Base-by-base conservation (phyloP, 2,329 filamentous ascomycete genomes). In the Ophiostoma sp. region DNA sequence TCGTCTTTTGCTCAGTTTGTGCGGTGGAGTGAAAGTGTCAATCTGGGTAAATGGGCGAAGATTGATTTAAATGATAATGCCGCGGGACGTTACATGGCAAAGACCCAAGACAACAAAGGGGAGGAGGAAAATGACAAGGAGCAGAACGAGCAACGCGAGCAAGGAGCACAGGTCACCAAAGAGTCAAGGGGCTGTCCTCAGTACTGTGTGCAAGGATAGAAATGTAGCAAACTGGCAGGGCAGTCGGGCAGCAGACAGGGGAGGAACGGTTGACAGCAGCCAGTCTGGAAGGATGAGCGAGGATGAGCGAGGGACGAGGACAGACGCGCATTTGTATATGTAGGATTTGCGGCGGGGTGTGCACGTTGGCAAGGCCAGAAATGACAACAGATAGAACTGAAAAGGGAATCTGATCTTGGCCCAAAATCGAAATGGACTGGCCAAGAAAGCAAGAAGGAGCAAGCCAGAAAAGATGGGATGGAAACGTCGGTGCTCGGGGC, bases 41-140 rank as follows among this genome's bases (percentile, higher is more conserved):
- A 74, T 74, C 73, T 79, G 79, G 78, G 76, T 80, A 79, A 78
- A 80, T 79, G 76, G 76, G 72, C 33, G 15, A 36, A 12, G 48
- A 69, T 52, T 57, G 69, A 69, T 75, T 71, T 74, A 72, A 69
- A 74, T 69, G 68, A 72, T 69, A 72, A 75, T 75, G 74, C 69
- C 71, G 71, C 73, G 61, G 50, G 68, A 70, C 5, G 61, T 33
- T 64, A 69, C 22, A 66, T 57, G 45, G 59, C n/a, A 59, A 63
- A 19, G 36, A 52, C 42, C 33, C 17, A 68, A 25, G 64, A 42
- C 12, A 45, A 19, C 22, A 52, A 42, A 22, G 42, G 39, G 48
- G 22, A 55, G 12, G 25, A 12, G 15, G 15, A 68, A 42, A 25
- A 57, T 45, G 50, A n/a, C 36, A 45, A 45, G 42, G 22, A 36